Conservation (phyloP, 1,284 basidiomycete species). For the Malassezia yamatoensis region DNA sequence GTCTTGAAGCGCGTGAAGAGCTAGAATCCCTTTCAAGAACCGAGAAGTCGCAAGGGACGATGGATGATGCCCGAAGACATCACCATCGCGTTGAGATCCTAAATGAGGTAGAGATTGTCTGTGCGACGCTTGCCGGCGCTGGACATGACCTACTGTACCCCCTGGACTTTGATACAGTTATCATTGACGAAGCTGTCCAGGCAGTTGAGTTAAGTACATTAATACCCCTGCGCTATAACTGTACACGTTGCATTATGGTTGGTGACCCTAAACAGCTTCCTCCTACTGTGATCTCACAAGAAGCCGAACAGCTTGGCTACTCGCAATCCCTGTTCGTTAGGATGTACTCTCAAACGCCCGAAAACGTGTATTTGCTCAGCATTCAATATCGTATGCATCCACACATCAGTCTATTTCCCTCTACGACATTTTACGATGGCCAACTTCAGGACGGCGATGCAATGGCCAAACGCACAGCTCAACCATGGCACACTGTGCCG, state of each 20-base stretch:
- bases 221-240: constrained; percentile 85
- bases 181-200: constrained; percentile 97
- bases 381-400: constrained; percentile 99
- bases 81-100: constrained; percentile 23
- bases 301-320: constrained; percentile 71
- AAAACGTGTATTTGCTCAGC: constrained; percentile 78
- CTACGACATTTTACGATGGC: constrained; percentile 75
- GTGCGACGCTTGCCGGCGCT: constrained; percentile 72
- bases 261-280: constrained; percentile 96
- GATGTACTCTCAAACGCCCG: constrained; percentile 66
- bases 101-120: constrained; percentile 72
- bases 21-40: constrained; percentile 1
- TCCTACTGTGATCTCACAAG: constrained; percentile 83
- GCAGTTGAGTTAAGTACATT: constrained; percentile 91
- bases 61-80: background rate
- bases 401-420: constrained; percentile 80
- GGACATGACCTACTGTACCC: constrained; percentile 77
- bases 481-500: constrained; percentile 71
- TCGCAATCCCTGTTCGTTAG: constrained; percentile 88
- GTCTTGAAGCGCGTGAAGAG: constrained; percentile 11
- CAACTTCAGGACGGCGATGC: constrained; percentile 73
- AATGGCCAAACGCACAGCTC: constrained; percentile 72
- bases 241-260: constrained; percentile 79
- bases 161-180: constrained; percentile 85
- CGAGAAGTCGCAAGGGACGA: background rate